These are phyloP conservation scores for Trichosanthes cucumerina DNA, from an alignment of 306 rosid genomes.

Conservation along the genomic window DNA sequence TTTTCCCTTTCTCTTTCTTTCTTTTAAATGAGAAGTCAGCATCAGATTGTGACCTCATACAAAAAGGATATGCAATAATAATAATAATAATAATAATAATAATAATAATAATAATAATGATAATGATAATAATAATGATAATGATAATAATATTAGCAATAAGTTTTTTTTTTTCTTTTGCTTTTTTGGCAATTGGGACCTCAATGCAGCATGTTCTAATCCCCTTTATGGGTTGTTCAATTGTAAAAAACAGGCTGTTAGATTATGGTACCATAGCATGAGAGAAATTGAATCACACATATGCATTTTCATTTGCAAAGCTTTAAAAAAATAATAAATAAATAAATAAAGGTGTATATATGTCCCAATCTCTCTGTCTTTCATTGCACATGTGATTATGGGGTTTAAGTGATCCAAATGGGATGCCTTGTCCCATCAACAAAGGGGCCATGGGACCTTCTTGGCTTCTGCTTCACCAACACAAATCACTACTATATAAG, in stretches of 20 bases:
- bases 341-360: no score
- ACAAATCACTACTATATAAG: no score
- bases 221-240: conserved; percentile 9
- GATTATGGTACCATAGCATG: neutral
- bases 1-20: neutral
- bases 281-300: neutral
- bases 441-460: conserved; percentile 2
- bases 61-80: conserved; percentile 5
- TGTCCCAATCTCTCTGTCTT: neutral
- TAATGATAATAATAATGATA: neutral
- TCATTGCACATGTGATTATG: conserved; percentile 9
- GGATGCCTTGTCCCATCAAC: conserved; percentile 2
- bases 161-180: neutral
- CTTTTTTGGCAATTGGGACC: neutral
- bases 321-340: no score
- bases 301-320: neutral
- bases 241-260: conserved; percentile 6
- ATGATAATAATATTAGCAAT: no score
- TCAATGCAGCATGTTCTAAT: conserved; percentile 4
- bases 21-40: conserved; percentile 8
- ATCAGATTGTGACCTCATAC: conserved; percentile 5
- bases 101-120: neutral
- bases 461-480: neutral
- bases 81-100: neutral
- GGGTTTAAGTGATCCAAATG: conserved; percentile 9